Base-by-base conservation (phyloP, 805 yeast genomes). In the Monosporozyma unispora region DNA sequence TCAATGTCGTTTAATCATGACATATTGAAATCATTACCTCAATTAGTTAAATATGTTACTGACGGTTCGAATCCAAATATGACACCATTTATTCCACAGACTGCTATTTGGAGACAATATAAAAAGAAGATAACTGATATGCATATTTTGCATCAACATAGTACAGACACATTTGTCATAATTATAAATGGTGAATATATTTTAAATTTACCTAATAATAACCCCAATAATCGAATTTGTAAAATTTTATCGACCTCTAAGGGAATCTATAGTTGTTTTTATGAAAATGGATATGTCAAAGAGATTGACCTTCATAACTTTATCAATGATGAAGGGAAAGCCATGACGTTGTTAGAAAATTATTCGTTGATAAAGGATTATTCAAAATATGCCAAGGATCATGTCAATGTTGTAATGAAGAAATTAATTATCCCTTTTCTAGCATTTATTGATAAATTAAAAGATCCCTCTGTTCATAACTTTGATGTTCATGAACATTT, bases 401-500 rank as follows among this genome's bases (percentile, higher is more conserved):
- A 61, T 48, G 42, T 56, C 14, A 53, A 51, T 10, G 11, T 59
- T 6, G 51, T 61, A 16, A 48, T 42, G 25, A 49, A 53, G n/a
- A 58, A 57, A 11, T 43, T 57, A 9, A 44, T 57, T 9, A 44
- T 47, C 16, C 63, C 66, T 2, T 64, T 53, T 47, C 19, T 38
- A 16, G 53, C 50, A 5, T 62, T 64, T 37, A 16, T 59, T n/a
- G 47, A 50, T 0, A 53, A 52, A 10, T 28, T 59, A 3, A 54
- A 58, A 33, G 51, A 49, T 23, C 54, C 50, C 2, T 58, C 61
- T 3, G 59, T 48, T 37, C 57, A 43, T 22, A 47, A 44, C 22
- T 40, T 46, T 22, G 46, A 48, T 12, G 54, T 77, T 27, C 58
- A 62, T 28, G 70, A 67, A 23, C 77, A 72, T 22, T 35, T 66